Evolutionary conservation across 257 asterid species (phyloP).

Genomic region (Plantago elongata): DNA sequence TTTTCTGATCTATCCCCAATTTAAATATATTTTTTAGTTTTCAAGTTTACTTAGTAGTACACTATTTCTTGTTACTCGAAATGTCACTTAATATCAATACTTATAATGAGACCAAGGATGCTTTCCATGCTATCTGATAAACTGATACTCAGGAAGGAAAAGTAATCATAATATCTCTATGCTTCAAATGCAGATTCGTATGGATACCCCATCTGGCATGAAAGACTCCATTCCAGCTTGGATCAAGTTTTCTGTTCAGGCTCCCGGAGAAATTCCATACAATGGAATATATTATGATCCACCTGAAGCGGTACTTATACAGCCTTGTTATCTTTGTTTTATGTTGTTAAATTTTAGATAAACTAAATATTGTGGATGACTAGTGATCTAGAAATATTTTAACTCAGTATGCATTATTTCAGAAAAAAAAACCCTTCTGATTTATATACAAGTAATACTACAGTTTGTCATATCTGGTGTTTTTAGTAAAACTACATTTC

Average conservation of each 20-base stretch:
- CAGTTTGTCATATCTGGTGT: too few relatives aligned
- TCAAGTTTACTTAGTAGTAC: neutral
- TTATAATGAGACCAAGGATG: neutral
- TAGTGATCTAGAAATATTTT: slow-evolving; percentile 17
- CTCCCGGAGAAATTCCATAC: slow-evolving; percentile 93
- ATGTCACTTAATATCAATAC: too few relatives aligned
- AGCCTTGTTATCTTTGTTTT: slow-evolving; percentile 14
- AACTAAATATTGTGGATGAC: slow-evolving; percentile 15
- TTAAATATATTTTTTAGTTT: neutral
- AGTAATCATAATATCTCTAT: slow-evolving; percentile 11
- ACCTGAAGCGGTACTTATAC: slow-evolving; percentile 70
- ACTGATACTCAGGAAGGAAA: neutral
- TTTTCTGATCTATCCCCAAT: neutral
- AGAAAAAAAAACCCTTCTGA: too few relatives aligned
- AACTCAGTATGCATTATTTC: neutral
- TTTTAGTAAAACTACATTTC: too few relatives aligned
- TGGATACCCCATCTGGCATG: slow-evolving; percentile 92
- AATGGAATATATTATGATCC: slow-evolving; percentile 96
- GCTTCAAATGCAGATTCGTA: slow-evolving; percentile 69
- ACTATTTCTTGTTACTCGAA: neutral
- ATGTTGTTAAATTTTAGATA: slow-evolving; percentile 10
- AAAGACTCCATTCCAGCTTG: slow-evolving; percentile 99
- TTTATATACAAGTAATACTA: too few relatives aligned
- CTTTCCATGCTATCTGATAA: slow-evolving; percentile 11
- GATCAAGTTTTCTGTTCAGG: slow-evolving; percentile 91